Conservation (phyloP, 1,139 yeast species). For the Blastobotrys petasosporus region DNA sequence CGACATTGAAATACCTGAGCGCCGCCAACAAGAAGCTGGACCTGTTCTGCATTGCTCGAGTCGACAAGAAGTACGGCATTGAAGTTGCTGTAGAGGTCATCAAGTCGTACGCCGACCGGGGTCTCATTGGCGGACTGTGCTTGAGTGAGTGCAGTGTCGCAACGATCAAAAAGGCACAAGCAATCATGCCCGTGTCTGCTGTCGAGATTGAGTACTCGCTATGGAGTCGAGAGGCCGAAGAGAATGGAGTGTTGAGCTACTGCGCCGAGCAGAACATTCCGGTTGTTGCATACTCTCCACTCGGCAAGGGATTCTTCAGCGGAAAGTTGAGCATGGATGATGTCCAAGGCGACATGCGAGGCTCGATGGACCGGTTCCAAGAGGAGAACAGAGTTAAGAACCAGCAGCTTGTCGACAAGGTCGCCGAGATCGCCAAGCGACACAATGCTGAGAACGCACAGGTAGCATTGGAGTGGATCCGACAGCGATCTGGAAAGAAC, state of each 20-base stretch:
- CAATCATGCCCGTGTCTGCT: conserved; percentile 49
- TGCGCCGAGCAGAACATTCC: conserved; percentile 54
- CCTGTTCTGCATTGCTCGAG: conserved; percentile 64
- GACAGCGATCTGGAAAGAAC: conserved; percentile 21
- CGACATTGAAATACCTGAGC: conserved; percentile 43
- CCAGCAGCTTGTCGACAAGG: conserved; percentile 42
- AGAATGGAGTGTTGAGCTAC: conserved; percentile 55
- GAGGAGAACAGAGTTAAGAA: conserved; percentile 54
- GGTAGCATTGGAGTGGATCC: conserved; percentile 69
- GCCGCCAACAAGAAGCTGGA: conserved; percentile 35
- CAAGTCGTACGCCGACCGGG: conserved; percentile 27
- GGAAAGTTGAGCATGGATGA: conserved; percentile 42
- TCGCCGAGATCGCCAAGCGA: conserved; percentile 42
- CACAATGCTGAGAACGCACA: conserved; percentile 54
- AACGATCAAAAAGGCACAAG: conserved; percentile 52
- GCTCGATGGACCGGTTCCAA: conserved; percentile 48
- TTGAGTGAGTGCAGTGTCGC: conserved; percentile 63
- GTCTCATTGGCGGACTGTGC: conserved; percentile 52
- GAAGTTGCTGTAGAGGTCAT: conserved; percentile 31
- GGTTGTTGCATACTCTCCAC: conserved; percentile 72
- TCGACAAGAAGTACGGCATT: conserved; percentile 43
- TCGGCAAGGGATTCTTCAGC: conserved; percentile 69
- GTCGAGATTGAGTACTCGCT: conserved; percentile 75
- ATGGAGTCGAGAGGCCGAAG: conserved; percentile 52
- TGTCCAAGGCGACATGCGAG: conserved; percentile 7